Conservation (phyloP, 2,329 filamentous ascomycete genomes). For the Penicillium psychrosexuale region DNA sequence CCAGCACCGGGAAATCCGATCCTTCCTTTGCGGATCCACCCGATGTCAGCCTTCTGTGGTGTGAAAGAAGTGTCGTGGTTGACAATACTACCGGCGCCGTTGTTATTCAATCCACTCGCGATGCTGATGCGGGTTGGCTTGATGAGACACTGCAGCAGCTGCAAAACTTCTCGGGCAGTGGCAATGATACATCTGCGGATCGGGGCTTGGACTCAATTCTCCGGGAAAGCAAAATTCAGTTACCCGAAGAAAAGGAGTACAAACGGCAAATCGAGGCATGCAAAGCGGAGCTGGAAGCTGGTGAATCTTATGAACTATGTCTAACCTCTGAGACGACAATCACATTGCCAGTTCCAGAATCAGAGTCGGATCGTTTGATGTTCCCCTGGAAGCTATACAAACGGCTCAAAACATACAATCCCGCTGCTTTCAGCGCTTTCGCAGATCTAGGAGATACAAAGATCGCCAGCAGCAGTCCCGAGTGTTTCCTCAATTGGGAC, state of each 20-base stretch:
- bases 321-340: slow-evolving; percentile 73
- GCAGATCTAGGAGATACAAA: slow-evolving; percentile 67
- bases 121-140: slow-evolving; percentile 49
- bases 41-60: slow-evolving; percentile 73
- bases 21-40: slow-evolving; percentile 47
- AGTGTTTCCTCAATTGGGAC: slow-evolving; percentile 77
- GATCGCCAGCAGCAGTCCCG: slow-evolving; percentile 78
- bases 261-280: slow-evolving; percentile 65
- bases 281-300: slow-evolving; percentile 68
- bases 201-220: slow-evolving; percentile 33
- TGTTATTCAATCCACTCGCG: slow-evolving; percentile 65
- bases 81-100: slow-evolving; percentile 64
- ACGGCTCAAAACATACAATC: slow-evolving; percentile 66
- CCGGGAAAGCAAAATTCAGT: slow-evolving; percentile 26
- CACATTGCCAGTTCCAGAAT: slow-evolving; percentile 34
- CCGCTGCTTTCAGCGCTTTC: slow-evolving; percentile 82
- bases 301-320: slow-evolving; percentile 83
- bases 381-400: slow-evolving; percentile 70
- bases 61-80: slow-evolving; percentile 72
- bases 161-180: slow-evolving; percentile 13
- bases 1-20: slow-evolving; percentile 9
- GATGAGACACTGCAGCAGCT: slow-evolving; percentile 30
- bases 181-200: slow-evolving; percentile 15
- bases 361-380: slow-evolving; percentile 25
- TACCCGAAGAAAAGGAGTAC: slow-evolving; percentile 53